Evolutionary conservation across 306 rosid genomes (phyloP).

Genomic region (Cyamopsis tetragonoloba): DNA sequence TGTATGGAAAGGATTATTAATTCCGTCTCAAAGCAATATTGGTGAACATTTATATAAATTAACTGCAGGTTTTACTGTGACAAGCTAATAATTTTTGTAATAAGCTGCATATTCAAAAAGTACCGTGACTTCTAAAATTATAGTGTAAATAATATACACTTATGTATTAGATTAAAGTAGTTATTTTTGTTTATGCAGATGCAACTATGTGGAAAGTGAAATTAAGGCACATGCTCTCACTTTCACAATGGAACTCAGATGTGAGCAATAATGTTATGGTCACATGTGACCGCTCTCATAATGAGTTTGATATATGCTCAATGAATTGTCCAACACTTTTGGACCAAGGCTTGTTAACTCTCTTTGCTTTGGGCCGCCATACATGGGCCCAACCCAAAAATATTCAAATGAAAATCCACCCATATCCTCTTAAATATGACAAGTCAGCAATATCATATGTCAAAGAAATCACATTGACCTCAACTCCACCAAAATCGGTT

Average conservation of each 20-base stretch:
- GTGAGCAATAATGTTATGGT: too few relatives aligned
- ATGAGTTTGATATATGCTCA: slow-evolving; percentile 37
- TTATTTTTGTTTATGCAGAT: slow-evolving; percentile 14
- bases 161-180: too few relatives aligned
- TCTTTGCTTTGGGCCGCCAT: slow-evolving; percentile 18
- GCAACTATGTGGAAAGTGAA: slow-evolving; percentile 19
- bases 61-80: too few relatives aligned
- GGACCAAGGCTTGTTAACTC: slow-evolving; percentile 25
- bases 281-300: slow-evolving; percentile 33
- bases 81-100: too few relatives aligned
- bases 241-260: background rate
- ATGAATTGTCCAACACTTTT: slow-evolving; percentile 33
- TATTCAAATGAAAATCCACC: slow-evolving; percentile 15
- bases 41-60: too few relatives aligned
- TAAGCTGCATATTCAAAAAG: too few relatives aligned
- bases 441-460: slow-evolving; percentile 22
- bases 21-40: too few relatives aligned
- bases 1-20: too few relatives aligned
- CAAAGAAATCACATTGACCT: slow-evolving; percentile 32
- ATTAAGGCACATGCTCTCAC: background rate
- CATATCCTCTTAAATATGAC: slow-evolving; percentile 50
- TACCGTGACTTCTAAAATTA: too few relatives aligned
- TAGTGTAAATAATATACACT: too few relatives aligned
- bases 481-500: slow-evolving; percentile 22
- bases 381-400: background rate